A percentile compares a stretch with the other conserved stretches of the same genome.
phyloP scores from a whole-genome alignment of 805 yeast species.

The Candida easanensis region DNA sequence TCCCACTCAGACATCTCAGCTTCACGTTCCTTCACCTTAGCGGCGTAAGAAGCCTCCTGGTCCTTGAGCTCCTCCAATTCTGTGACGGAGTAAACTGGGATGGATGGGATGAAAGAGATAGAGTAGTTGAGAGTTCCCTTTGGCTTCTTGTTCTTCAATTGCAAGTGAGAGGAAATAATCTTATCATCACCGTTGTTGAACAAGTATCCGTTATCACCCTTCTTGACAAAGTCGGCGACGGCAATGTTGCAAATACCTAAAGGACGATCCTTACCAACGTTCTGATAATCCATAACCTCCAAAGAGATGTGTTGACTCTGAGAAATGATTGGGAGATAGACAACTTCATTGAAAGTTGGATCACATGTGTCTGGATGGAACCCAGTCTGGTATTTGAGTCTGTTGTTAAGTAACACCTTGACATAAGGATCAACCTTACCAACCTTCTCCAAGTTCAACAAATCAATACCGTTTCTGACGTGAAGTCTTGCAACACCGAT shows the following conservation, averaged over 20 bases:
- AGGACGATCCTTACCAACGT: constrained; percentile 57
- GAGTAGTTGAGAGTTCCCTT: constrained; percentile 53
- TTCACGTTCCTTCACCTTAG: constrained; percentile 32
- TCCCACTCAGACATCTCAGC: constrained; percentile 44
- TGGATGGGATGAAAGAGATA: constrained; percentile 61
- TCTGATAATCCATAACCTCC: constrained; percentile 66
- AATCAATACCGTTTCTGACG: constrained; percentile 49
- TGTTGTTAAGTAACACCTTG: constrained; percentile 55
- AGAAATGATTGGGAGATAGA: constrained; percentile 58
- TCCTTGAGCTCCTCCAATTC: constrained; percentile 49
- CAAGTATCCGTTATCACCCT: constrained; percentile 41
- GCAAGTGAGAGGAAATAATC: constrained; percentile 34
- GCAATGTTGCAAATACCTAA: constrained; percentile 58
- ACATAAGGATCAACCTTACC: constrained; percentile 80
- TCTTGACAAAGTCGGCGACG: constrained; percentile 46
- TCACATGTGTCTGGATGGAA: constrained; percentile 50
- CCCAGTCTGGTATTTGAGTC: constrained; percentile 50
- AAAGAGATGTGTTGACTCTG: constrained; percentile 57
- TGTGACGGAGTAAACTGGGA: constrained; percentile 57
- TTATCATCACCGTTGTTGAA: constrained; percentile 52
- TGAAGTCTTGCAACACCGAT: constrained; percentile 66
- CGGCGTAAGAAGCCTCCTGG: constrained; percentile 37
- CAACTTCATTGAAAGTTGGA: constrained; percentile 59
- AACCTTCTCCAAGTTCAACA: constrained; percentile 58
- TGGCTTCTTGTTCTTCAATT: constrained; percentile 37